Evolutionary conservation across 2,329 filamentous ascomycete genomes (phyloP).

Genomic region (Teratosphaeria viscida): DNA sequence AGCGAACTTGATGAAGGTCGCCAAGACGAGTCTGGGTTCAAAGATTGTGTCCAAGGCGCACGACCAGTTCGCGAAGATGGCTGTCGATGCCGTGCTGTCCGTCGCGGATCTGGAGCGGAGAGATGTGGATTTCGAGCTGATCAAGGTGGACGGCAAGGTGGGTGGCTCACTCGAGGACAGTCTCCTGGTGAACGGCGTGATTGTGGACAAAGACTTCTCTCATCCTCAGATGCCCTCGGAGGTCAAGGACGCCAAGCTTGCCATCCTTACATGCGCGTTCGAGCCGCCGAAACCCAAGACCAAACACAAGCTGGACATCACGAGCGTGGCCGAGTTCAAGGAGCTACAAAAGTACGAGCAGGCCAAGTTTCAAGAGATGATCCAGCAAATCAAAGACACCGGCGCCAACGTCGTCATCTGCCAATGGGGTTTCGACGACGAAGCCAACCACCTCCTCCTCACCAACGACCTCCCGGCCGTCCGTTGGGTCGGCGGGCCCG

Average conservation of each 20-base stretch:
- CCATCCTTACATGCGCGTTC: conserved; percentile 94
- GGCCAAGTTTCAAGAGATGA: conserved; percentile 97
- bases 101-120: conserved; percentile 92
- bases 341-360: conserved; percentile 92
- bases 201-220: conserved; percentile 99
- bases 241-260: conserved; percentile 89
- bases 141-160: conserved; percentile 98
- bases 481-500: conserved; percentile 93
- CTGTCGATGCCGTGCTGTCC: conserved; percentile 90
- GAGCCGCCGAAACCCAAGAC: conserved; percentile 99
- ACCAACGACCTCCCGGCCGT: conserved; percentile 95
- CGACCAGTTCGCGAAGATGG: conserved; percentile 95
- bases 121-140: conserved; percentile 97
- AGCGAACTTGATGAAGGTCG: conserved; percentile 83
- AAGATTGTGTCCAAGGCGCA: conserved; percentile 99
- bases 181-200: conserved; percentile 90
- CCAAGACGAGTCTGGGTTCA: conserved; percentile 89
- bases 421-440: conserved; percentile 99
- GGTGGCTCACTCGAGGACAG: conserved; percentile 89
- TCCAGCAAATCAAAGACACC: conserved; percentile 92
- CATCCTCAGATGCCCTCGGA: conserved; percentile 98
- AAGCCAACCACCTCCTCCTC: conserved; percentile 92
- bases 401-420: conserved; percentile 96
- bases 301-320: conserved; percentile 98
- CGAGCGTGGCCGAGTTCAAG: conserved; percentile 95